Evolutionary conservation across 1,284 basidiomycete species (phyloP).

Genomic region (Schizophyllum amplum): DNA sequence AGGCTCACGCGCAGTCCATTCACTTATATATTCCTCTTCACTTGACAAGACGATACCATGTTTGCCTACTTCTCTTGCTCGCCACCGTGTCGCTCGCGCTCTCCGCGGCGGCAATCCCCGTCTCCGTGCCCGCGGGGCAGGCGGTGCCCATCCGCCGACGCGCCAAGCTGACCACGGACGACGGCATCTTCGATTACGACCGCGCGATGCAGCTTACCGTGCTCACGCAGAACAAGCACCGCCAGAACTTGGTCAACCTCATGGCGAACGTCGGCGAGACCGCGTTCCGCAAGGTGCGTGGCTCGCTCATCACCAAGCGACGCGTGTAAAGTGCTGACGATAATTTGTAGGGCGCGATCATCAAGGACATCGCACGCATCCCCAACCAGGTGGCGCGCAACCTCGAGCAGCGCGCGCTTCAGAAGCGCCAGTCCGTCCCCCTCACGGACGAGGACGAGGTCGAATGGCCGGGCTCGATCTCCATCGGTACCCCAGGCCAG

Average conservation of each 20-base stretch:
- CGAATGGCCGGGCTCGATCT: slow-evolving; percentile 23
- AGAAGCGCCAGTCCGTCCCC: slow-evolving; percentile 13
- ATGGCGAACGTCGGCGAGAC: slow-evolving; percentile 15
- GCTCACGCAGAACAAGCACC: slow-evolving; percentile 18
- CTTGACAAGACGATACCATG: slow-evolving; percentile 5
- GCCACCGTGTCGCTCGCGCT: slow-evolving; percentile 10
- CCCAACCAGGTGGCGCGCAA: slow-evolving; percentile 11
- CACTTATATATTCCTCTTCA: background rate
- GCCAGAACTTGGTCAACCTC: slow-evolving; percentile 18
- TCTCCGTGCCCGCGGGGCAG: background rate
- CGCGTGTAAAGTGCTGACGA: background rate
- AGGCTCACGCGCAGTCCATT: background rate
- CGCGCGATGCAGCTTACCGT: slow-evolving; percentile 14
- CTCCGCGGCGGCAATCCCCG: slow-evolving; percentile 8
- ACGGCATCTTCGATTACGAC: slow-evolving; percentile 19
- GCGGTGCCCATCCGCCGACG: slow-evolving; percentile 11
- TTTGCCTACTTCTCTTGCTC: slow-evolving; percentile 12
- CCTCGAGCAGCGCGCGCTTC: slow-evolving; percentile 8
- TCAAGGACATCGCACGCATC: slow-evolving; percentile 11
- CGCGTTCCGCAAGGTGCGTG: slow-evolving; percentile 11
- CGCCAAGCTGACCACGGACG: slow-evolving; percentile 10
- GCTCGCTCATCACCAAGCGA: background rate
- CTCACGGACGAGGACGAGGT: slow-evolving; percentile 16
- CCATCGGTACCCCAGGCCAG: slow-evolving; percentile 24
- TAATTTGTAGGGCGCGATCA: slow-evolving; percentile 12